Base-by-base conservation (phyloP, 108 stramenopile genomes). In the Pseudonitzschia pungens region DNA sequence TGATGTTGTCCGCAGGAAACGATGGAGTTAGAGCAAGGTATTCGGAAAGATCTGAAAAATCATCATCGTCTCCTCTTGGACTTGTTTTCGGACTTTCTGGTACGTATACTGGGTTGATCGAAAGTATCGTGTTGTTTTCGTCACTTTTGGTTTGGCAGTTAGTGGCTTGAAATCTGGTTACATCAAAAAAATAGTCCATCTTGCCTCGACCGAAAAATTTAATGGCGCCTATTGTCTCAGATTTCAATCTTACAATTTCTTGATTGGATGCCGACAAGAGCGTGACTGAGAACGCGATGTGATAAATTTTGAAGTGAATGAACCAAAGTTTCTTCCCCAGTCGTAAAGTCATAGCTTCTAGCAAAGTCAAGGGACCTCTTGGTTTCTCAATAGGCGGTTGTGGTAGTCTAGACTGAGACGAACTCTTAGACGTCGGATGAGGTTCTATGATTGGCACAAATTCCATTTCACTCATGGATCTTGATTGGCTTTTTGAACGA, bases 151-250 rank as follows among this genome's bases (percentile, higher is more conserved):
- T 18, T 56, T 79, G 78, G 53, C 73, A 74, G 53, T 73, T 68
- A 43, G 43, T 58, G 7, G 87, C 72, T 44, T 88, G 84, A 68
- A 82, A 88, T 55, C 76, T 60, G 11, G 76, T 78, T 4, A 92
- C 73, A 53, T 92, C 86, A 70, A 86, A 88, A 4, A 81, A 81
- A 44, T 83, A 77, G 42, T 92, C 88, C 41, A 71, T 52, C 32
- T 86, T 84, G 24, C 86, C 86, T 44, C 54, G 51, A 18, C 88
- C 91, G 45, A 86, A 78, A 24, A 59, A 67, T 43, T 83, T 72
- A n/a, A 86, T 73, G 14, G 64, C 74, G 27, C 88, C 86, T 59
- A 45, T 74, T 10, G 76, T 53, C 24, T 78, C 73, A 22, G 76
- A 54, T 20, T 73, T 76, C 36, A 83, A 41, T 24, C 65, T 65